Evolutionary conservation across 257 asterid species (phyloP).

Genomic region (Solanum ossicruentum): DNA sequence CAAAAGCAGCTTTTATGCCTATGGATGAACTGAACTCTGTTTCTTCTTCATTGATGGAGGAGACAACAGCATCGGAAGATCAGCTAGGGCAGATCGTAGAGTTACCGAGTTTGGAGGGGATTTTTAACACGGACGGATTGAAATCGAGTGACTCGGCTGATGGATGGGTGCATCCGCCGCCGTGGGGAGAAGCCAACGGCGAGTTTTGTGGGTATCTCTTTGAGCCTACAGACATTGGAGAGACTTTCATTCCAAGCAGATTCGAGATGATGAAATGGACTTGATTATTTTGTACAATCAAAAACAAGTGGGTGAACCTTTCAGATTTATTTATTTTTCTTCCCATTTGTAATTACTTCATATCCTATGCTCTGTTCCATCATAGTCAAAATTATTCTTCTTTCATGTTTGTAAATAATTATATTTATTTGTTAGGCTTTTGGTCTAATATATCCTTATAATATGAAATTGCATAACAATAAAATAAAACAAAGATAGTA

Average conservation of each 20-base stretch:
- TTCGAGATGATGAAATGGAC: constrained; percentile 14
- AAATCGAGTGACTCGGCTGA: constrained; percentile 38
- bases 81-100: constrained; percentile 68
- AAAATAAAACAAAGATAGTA: no score
- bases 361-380: background rate
- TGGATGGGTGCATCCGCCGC: constrained; percentile 43
- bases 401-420: background rate
- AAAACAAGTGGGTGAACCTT: background rate
- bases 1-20: background rate
- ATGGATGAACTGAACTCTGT: background rate
- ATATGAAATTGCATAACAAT: no score
- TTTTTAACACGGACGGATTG: constrained; percentile 26
- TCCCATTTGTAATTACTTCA: background rate
- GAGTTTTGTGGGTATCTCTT: constrained; percentile 28
- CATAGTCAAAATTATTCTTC: background rate
- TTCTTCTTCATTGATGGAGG: background rate
- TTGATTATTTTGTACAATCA: background rate
- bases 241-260: constrained; percentile 1
- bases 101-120: constrained; percentile 67
- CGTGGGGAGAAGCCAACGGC: constrained; percentile 36
- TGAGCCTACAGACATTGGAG: constrained; percentile 24
- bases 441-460: no score
- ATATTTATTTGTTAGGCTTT: no score
- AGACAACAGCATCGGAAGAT: constrained; percentile 9
- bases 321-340: background rate